Percentiles rank a stretch among this genome's conserved stretches.
These are phyloP conservation scores for Cryphonectria japonica DNA, from an alignment of 2,329 filamentous ascomycete species.

Conservation along the genomic window DNA sequence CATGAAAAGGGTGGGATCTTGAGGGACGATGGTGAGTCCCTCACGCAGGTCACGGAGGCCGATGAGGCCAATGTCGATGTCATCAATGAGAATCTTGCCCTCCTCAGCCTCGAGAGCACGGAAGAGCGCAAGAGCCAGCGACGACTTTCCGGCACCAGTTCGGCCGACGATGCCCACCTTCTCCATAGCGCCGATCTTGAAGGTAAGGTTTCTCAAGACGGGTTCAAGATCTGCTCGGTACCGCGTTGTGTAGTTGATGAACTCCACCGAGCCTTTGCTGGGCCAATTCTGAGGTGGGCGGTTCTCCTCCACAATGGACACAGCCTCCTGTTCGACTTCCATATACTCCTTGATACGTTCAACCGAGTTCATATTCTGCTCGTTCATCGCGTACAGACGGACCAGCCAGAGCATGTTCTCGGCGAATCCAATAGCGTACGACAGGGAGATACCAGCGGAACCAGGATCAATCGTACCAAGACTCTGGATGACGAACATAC, in stretches of 20 bases:
- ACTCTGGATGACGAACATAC: constrained; percentile 84
- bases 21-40: constrained; percentile 95
- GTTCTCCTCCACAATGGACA: constrained; percentile 74
- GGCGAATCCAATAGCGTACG: constrained; percentile 94
- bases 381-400: constrained; percentile 88
- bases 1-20: constrained; percentile 93
- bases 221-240: constrained; percentile 87
- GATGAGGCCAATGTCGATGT: constrained; percentile 85
- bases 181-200: constrained; percentile 83
- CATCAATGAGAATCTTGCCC: constrained; percentile 88
- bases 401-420: constrained; percentile 98
- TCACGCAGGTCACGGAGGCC: constrained; percentile 92
- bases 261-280: constrained; percentile 81
- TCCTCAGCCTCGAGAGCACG: constrained; percentile 88
- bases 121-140: constrained; percentile 89
- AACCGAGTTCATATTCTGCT: constrained; percentile 99
- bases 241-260: constrained; percentile 84
- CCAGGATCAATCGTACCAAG: constrained; percentile 85
- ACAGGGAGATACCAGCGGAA: constrained; percentile 89
- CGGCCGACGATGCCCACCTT: constrained; percentile 96
- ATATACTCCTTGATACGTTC: constrained; percentile 97
- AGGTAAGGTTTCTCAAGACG: constrained; percentile 80
- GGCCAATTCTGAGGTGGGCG: constrained; percentile 84
- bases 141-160: constrained; percentile 96
- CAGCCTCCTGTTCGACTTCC: constrained; percentile 92